A percentile compares a stretch with the other conserved stretches of the same genome.
Conservation (phyloP, 1,284 basidiomycete species). For the Ustilago hordei region DNA sequence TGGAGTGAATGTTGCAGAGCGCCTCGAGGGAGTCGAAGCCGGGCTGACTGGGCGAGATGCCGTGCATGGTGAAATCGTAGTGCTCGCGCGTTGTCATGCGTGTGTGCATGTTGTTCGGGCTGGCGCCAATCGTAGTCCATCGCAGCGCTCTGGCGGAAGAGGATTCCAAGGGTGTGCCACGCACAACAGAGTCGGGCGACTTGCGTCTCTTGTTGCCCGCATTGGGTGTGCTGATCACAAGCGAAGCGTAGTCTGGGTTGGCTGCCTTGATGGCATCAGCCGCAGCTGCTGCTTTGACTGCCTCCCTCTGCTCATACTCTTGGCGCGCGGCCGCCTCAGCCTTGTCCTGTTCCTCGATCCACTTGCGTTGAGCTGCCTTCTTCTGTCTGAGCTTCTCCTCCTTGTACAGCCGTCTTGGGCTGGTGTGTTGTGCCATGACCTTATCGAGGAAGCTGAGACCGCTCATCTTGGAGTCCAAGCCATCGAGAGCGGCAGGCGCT, state of each 20-base stretch:
- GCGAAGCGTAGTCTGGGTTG: conserved; percentile 43
- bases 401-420: conserved; percentile 59
- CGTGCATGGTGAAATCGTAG: conserved; percentile 63
- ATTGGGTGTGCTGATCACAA: conserved; percentile 41
- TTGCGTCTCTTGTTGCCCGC: conserved; percentile 27
- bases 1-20: conserved; percentile 48
- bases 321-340: conserved; percentile 44
- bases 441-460: conserved; percentile 64
- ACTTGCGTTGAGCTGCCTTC: conserved; percentile 24
- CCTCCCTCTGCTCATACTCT: conserved; percentile 37
- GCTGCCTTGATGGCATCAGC: conserved; percentile 42
- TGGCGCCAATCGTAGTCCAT: conserved; percentile 46
- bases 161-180: conserved; percentile 33
- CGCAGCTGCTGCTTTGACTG: conserved; percentile 39
- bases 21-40: conserved; percentile 43
- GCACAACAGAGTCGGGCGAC: conserved; percentile 34
- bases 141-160: conserved; percentile 32
- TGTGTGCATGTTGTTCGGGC: conserved; percentile 45
- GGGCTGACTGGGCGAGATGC: conserved; percentile 53
- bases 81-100: conserved; percentile 61
- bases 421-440: conserved; percentile 63
- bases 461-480: conserved; percentile 57
- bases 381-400: conserved; percentile 59
- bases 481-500: conserved; percentile 30
- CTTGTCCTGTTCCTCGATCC: conserved; percentile 28